phyloP scores from a whole-genome alignment of 2,329 filamentous ascomycete species.

The Sclerotinia trifoliorum region DNA sequence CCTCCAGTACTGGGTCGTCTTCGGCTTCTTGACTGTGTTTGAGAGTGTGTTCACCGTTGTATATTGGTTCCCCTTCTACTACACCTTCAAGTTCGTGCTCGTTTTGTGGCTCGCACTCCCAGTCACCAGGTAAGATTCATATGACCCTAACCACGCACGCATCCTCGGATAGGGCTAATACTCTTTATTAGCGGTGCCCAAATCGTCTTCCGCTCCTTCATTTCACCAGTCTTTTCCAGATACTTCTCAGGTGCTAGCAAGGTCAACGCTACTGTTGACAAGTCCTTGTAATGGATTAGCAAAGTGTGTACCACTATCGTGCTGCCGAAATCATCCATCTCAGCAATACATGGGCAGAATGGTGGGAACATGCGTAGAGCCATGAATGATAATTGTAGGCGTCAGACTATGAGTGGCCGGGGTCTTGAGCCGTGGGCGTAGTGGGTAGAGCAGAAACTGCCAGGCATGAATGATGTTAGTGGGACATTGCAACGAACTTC shows the following conservation, averaged over 20 bases:
- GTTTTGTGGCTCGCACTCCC: slow-evolving; percentile 97
- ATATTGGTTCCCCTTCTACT: slow-evolving; percentile 99
- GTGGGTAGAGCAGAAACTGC: neutral
- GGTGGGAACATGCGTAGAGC: slow-evolving; percentile 14
- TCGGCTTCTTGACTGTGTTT: slow-evolving; percentile 76
- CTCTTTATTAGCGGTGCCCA: slow-evolving; percentile 73
- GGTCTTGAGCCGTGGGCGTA: slow-evolving; percentile 17
- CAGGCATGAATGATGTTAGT: slow-evolving; percentile 10
- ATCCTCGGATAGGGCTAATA: slow-evolving; percentile 25
- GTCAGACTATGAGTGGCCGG: neutral
- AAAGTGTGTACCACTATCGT: slow-evolving; percentile 20
- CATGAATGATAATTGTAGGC: neutral
- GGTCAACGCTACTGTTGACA: slow-evolving; percentile 68
- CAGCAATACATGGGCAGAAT: slow-evolving; percentile 20
- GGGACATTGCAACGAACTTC: slow-evolving; percentile 14
- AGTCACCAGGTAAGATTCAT: slow-evolving; percentile 74
- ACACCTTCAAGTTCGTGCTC: slow-evolving; percentile 98
- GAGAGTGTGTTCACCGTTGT: slow-evolving; percentile 82
- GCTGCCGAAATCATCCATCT: slow-evolving; percentile 16
- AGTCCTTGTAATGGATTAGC: slow-evolving; percentile 55
- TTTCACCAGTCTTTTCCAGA: slow-evolving; percentile 86
- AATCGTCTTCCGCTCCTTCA: slow-evolving; percentile 92
- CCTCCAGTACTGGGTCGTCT: slow-evolving; percentile 80
- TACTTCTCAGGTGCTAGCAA: slow-evolving; percentile 78
- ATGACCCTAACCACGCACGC: neutral